Evolutionary conservation across 2,329 filamentous ascomycete species (phyloP), one percentile per base, ranked within the genome.

Genomic region (Fusarium napiforme): DNA sequence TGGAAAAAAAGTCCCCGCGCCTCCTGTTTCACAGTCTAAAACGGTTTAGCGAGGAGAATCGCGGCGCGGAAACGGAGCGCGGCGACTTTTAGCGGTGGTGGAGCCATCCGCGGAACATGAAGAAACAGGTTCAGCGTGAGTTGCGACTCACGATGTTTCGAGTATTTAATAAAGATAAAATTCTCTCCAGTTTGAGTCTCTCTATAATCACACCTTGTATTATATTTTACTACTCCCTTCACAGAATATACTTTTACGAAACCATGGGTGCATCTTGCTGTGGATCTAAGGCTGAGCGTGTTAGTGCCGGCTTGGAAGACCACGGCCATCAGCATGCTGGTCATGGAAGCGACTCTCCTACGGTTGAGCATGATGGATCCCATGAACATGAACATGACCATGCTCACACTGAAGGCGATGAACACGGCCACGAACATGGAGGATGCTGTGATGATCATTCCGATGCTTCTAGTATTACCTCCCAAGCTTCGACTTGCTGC

Each of bases 41-140:
- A 46, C 12, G 26, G 57, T 53, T 46, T 39, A 28, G 60, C 5
- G 23, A n/a, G 36, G 42, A 47, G 18, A n/a, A 18, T 43, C 32
- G 64, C 60, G 64, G 64, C 49, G 64, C 64, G 60, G 64, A n/a
- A 23, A 57, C 42, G 64, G 49, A 58, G 36, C 7, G 64, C 64
- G 64, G 64, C n/a, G 64, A 66, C 64, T 66, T 66, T 8, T 5
- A 6, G 42, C 9, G 30, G 30, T 4, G 15, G 61, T 64, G 62
- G 58, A 43, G 32, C 45, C 39, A 9, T 37, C 64, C 64, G 36
- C 64, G 64, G 64, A 49, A 26, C 36, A 47, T 32, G 3, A 42
- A 23, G 15, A 53, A 53, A 42, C 28, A 15, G 37, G 37, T 45
- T 23, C 4, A 26, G 9, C 8, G 4, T 21, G 7, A 45, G 12